Evolutionary conservation across 805 yeast genomes (phyloP), one percentile per base, ranked within the genome.

Genomic region (Metschnikowia orientalis): DNA sequence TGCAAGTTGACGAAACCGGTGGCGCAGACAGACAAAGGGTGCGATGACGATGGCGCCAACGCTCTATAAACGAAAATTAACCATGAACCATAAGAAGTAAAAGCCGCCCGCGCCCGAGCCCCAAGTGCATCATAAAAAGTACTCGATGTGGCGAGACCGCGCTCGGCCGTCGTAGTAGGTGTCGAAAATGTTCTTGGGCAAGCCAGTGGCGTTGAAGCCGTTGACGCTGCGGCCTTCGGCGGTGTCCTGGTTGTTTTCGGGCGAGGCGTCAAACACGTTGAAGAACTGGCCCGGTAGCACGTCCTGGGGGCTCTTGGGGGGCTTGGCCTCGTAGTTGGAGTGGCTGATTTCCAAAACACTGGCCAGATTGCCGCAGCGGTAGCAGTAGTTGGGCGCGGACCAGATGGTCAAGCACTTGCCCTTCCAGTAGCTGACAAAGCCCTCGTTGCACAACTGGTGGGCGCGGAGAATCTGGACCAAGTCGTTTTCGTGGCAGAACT

Each of bases 311-410:
- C 34, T 38, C 31, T 29, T 32, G 8, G 28, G 23, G 14, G 30
- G 14, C 29, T 50, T 55, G 21, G 43, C 32, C 25, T 50, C 50
- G 38, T 73, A 76, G 45, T 73, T 75, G 27, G 69, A 56, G 44
- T 72, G 73, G 36, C 56, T 54, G 4, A 92, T 77, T 56, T 92
- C 98, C 42, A 92, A 68, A n/a, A 92, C 89, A n/a, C 95, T 84
- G 4, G 98, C 98, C 54, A 87, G 78, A 54, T 92, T 92, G 1
- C 98, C 98, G 57, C 99, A 92, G 41, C 98, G 59, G 51, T 92
- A 92, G 54, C 98, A 92, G 54, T 92, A 92, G 54, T 92, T 92
- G 0, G 99, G 99, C 0, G 98, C 98, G 1, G 92, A 81, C 99
- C 99, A 92, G 6, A 92, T 97, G 0, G 99, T 92, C 22, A 94